Evolutionary conservation across 1,284 basidiomycete species (phyloP), one percentile per base, ranked within the genome.

Genomic region (Meripilus lineatus): DNA sequence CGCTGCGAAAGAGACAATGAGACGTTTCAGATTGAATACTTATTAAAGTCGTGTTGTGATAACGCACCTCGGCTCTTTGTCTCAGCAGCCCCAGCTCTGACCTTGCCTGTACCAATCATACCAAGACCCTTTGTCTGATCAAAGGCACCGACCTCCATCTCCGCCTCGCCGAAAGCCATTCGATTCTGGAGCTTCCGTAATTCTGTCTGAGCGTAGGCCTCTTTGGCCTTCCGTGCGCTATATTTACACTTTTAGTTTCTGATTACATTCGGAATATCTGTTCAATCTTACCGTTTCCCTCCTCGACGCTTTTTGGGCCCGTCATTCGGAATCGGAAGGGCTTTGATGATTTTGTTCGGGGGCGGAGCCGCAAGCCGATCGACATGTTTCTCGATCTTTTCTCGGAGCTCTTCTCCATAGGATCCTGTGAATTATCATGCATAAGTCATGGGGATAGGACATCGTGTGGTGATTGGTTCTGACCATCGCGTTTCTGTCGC

Each of bases 41-140:
- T 10, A 33, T 20, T 4, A 28, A 20, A 30, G 39, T 38, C 25
- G 23, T 37, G 35, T 35, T 32, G 36, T 41, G 26, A 30, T 24
- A 37, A n/a, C 38, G 48, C 51, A 91, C 90, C 90, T 72, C 87
- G 84, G 66, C 82, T 92, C 69, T 90, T 89, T 23, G 87, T 77
- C 63, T 98, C 93, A 46, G 85, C 92, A 37, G 79, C 66, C 40
- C 84, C 84, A 7, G 92, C 93, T 44, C 95, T 76, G 37, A 99
- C 85, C 64, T 89, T 90, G 24, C 95, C 95, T 14, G 84, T 84
- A 36, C 92, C 92, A 51, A 98, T 91, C 93, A 99, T 98, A 51
- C 96, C 96, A 60, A 99, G 67, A 4, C 96, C 96, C 67, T 93
- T 89, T 10, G 91, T 93, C 72, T 98, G 87, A 68, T 97, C 96